phyloP scores from a whole-genome alignment of 805 yeast species.

The Metschnikowia kofuensis region DNA sequence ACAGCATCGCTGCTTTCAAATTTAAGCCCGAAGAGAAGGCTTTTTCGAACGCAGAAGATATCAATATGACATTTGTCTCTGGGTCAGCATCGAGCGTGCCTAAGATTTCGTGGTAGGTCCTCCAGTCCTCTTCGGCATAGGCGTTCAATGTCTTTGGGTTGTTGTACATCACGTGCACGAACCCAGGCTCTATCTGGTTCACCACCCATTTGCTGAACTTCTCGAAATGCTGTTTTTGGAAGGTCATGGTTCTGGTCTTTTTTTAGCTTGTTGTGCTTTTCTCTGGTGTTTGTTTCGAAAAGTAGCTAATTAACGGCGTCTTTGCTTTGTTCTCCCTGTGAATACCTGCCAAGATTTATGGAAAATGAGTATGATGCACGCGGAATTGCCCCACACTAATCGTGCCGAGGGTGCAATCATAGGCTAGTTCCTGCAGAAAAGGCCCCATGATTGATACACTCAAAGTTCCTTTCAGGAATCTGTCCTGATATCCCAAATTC shows the following conservation, averaged over 20 bases:
- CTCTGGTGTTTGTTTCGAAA: no score
- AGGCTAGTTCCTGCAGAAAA: neutral
- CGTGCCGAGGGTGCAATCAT: neutral
- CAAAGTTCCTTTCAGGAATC: no score
- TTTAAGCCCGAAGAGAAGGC: conserved; percentile 69
- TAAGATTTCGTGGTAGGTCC: conserved; percentile 51
- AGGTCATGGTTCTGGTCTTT: conserved; percentile 6
- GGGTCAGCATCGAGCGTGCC: conserved; percentile 41
- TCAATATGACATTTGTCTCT: conserved; percentile 47
- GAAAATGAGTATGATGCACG: neutral
- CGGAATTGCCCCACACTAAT: neutral
- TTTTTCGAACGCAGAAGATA: conserved; percentile 54
- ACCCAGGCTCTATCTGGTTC: conserved; percentile 41
- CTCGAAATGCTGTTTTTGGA: conserved; percentile 2
- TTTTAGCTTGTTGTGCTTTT: no score
- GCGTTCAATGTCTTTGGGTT: conserved; percentile 62
- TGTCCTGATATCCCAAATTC: no score
- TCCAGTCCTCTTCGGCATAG: conserved; percentile 53
- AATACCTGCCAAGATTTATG: no score
- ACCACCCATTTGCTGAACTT: conserved; percentile 30
- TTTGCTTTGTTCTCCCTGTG: no score
- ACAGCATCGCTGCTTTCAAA: conserved; percentile 33
- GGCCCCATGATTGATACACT: neutral
- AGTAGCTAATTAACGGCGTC: no score
- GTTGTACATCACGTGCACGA: conserved; percentile 58